Base-by-base conservation (phyloP, 2,329 filamentous ascomycete species). In the Esteya vermicola region DNA sequence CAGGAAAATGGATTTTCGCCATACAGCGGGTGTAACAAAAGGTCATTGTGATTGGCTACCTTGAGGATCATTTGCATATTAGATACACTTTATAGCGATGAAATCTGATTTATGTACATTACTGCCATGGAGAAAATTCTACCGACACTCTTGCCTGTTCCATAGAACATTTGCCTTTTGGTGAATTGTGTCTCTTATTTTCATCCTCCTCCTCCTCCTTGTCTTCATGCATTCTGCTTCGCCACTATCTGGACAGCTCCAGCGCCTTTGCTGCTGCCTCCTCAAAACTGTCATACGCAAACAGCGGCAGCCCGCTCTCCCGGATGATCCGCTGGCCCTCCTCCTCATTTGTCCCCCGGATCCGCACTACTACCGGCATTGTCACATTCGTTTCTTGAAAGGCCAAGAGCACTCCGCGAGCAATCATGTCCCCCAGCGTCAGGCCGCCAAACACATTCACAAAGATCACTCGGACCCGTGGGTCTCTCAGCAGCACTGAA, bases 391-490 rank as follows among this genome's bases (percentile, higher is more conserved):
- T 55, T 52, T 86, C 78, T 45, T 70, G 66, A 52, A 86, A 85
- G 2, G 82, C 82, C 48, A 83, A 52, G 21, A 88, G 64, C 36
- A 89, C 71, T 0, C 82, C 82, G 42, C 76, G 67, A 0, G 83
- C 83, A 55, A 88, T 88, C 81, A 88, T 86, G 48, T 85, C 81
- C 27, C 82, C 82, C 43, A 79, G 68, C 7, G 79, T 85, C 49
- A 85, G 52, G 12, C 61, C 62, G 27, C 62, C 62, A 47, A 64
- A 77, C 9, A 77, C 72, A 42, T 77, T 78, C 9, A 78, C 67
- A 35, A 76, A 56, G 21, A 78, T 61, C 4, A 81, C 77, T 50
- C 74, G 78, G 8, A 93, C 83, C 23, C 83, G 66, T 3, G 68
- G 58, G 50, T 94, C 85, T 6, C 67, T 63, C 34, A 85, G 62